phyloP scores from a whole-genome alignment of 2,329 filamentous ascomycete species.

The Diaporthe helianthi region DNA sequence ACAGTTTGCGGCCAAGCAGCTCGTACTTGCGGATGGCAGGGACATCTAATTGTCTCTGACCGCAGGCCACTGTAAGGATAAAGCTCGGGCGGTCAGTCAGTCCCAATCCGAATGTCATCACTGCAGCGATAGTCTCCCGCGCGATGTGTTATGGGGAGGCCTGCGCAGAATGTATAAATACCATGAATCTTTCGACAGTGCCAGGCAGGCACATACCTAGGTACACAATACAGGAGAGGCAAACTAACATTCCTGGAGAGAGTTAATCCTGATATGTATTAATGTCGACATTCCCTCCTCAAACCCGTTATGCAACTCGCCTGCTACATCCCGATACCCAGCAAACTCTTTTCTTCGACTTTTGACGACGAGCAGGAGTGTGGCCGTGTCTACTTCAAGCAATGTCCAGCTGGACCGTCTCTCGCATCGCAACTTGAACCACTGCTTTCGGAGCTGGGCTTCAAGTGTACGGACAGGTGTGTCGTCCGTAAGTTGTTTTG shows the following conservation, averaged over 20 bases:
- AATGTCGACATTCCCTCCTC: neutral
- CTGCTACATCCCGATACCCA: neutral
- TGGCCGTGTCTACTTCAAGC: neutral
- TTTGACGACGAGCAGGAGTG: neutral
- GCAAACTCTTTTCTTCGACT: neutral
- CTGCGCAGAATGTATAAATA: neutral
- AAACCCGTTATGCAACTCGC: constrained; percentile 12
- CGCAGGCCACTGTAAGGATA: no score
- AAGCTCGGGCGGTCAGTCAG: no score
- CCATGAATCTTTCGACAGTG: no score
- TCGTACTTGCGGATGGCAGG: no score
- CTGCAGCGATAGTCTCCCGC: no score
- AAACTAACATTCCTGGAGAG: neutral
- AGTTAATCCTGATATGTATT: neutral
- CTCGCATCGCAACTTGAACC: neutral
- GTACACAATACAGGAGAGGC: neutral
- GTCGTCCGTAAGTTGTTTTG: neutral
- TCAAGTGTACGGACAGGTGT: neutral
- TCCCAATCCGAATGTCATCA: no score
- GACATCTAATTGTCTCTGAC: no score
- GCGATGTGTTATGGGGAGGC: no score
- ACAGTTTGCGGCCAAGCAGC: no score
- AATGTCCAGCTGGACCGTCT: neutral
- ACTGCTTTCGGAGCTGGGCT: neutral
- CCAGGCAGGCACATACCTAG: neutral